phyloP scores from a whole-genome alignment of 352 stramenopile genomes.

The Lagenidium giganteum region DNA sequence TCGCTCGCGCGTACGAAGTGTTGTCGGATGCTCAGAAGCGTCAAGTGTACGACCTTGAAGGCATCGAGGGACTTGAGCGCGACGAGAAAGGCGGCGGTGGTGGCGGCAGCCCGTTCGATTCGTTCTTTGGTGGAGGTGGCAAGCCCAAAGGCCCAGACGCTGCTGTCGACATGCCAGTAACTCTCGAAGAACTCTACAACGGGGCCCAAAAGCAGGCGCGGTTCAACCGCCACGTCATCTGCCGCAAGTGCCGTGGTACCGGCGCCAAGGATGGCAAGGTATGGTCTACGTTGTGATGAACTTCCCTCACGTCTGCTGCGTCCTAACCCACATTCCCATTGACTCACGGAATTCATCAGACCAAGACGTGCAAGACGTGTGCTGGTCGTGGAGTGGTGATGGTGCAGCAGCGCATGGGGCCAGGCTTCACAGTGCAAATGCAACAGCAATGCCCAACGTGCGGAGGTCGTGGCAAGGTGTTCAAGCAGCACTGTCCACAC shows the following conservation, averaged over 20 bases:
- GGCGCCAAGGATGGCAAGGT: slow-evolving; percentile 80
- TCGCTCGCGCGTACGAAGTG: slow-evolving; percentile 88
- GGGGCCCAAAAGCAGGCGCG: slow-evolving; percentile 66
- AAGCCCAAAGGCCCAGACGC: slow-evolving; percentile 73
- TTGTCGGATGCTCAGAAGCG: slow-evolving; percentile 87
- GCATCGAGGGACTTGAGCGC: slow-evolving; percentile 81
- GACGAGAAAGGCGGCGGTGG: slow-evolving; percentile 51
- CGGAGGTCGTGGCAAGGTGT: slow-evolving; percentile 90
- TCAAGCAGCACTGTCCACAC: slow-evolving; percentile 92
- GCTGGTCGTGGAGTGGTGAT: slow-evolving; percentile 66
- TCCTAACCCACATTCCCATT: too few species aligned
- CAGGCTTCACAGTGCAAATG: slow-evolving; percentile 87
- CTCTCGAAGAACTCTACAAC: slow-evolving; percentile 85
- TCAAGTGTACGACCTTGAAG: slow-evolving; percentile 91
- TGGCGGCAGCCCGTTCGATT: slow-evolving; percentile 63
- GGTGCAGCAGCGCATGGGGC: slow-evolving; percentile 79
- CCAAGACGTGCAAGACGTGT: slow-evolving; percentile 66
- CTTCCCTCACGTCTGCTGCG: too few species aligned
- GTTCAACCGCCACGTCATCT: slow-evolving; percentile 76
- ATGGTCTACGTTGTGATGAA: neutral
- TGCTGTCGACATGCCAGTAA: slow-evolving; percentile 68
- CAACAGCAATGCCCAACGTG: slow-evolving; percentile 84
- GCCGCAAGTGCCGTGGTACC: slow-evolving; percentile 77
- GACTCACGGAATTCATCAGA: slow-evolving; percentile 17
- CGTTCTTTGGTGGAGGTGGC: slow-evolving; percentile 72